A percentile compares a stretch with the other conserved stretches of the same genome.
Conservation (phyloP, 192 early-diverging fungal species). For the Coemansia sp. region DNA sequence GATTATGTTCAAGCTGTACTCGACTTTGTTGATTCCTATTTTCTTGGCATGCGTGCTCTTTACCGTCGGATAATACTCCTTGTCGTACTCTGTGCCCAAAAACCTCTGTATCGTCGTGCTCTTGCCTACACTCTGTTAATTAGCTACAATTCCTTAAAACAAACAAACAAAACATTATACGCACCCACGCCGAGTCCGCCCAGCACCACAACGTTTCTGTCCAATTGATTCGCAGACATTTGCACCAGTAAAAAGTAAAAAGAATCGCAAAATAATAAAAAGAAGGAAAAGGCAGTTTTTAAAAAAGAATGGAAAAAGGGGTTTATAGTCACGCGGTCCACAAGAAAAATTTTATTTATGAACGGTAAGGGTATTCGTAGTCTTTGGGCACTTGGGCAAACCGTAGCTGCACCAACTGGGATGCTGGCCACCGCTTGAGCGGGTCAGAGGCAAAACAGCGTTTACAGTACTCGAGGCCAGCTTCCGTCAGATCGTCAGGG, state of each 20-base stretch:
- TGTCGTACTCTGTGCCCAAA: slow-evolving; percentile 86
- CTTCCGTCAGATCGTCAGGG: slow-evolving; percentile 66
- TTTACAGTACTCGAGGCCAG: slow-evolving; percentile 71
- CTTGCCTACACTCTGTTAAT: slow-evolving; percentile 59
- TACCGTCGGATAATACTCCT: slow-evolving; percentile 94
- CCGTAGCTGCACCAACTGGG: slow-evolving; percentile 64
- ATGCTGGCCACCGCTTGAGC: slow-evolving; percentile 73
- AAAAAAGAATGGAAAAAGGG: slow-evolving; percentile 4
- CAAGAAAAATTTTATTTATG: neutral
- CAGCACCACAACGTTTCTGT: slow-evolving; percentile 45
- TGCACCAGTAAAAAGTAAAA: neutral
- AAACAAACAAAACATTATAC: neutral
- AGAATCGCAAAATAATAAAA: neutral
- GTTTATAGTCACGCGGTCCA: neutral
- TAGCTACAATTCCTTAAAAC: neutral
- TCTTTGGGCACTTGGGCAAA: slow-evolving; percentile 62
- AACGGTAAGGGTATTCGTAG: slow-evolving; percentile 43
- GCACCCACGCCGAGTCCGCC: slow-evolving; percentile 39
- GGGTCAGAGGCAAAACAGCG: slow-evolving; percentile 79
- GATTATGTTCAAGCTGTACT: slow-evolving; percentile 86
- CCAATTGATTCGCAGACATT: slow-evolving; percentile 19
- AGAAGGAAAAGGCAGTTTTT: slow-evolving; percentile 1
- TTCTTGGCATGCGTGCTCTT: slow-evolving; percentile 88
- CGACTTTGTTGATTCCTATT: slow-evolving; percentile 76
- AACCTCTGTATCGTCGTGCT: slow-evolving; percentile 92